A percentile compares a stretch with the other conserved stretches of the same genome.
Evolutionary conservation across 768 basidiomycete species (phyloP).

Genomic region (Clathrus columnatus): DNA sequence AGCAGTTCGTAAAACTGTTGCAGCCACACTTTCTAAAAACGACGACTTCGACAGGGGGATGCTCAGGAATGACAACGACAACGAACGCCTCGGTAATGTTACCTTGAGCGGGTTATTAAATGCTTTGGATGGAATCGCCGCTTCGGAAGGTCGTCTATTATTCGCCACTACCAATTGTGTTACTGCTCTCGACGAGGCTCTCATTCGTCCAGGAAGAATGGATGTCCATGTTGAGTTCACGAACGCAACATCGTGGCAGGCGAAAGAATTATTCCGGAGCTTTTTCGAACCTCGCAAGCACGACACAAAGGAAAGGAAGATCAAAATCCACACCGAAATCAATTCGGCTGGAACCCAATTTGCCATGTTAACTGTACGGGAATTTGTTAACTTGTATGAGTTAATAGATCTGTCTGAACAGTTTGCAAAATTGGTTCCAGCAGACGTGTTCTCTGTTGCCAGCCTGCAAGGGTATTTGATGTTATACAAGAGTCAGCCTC

Average conservation of each 20-base stretch:
- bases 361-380: neutral
- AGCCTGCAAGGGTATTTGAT: neutral
- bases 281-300: conserved; percentile 40
- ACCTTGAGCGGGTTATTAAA: conserved; percentile 72
- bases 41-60: too few relatives aligned
- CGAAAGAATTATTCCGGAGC: conserved; percentile 50
- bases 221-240: conserved; percentile 72
- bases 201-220: conserved; percentile 71
- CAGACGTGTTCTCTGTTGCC: neutral
- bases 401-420: neutral
- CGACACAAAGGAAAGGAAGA: neutral
- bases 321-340: neutral
- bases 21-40: too few relatives aligned
- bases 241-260: conserved; percentile 60
- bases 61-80: too few relatives aligned
- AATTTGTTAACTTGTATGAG: neutral
- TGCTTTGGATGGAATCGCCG: conserved; percentile 67
- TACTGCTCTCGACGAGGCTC: conserved; percentile 56
- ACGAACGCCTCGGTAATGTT: conserved; percentile 29
- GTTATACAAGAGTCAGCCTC: neutral
- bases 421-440: neutral
- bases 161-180: conserved; percentile 77
- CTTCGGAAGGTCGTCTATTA: conserved; percentile 73
- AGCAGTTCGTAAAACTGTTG: too few relatives aligned
- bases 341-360: neutral